Evolutionary conservation across 2,329 filamentous ascomycete genomes (phyloP), one percentile per base, ranked within the genome.

Genomic region (Exutisphaerella laricina): DNA sequence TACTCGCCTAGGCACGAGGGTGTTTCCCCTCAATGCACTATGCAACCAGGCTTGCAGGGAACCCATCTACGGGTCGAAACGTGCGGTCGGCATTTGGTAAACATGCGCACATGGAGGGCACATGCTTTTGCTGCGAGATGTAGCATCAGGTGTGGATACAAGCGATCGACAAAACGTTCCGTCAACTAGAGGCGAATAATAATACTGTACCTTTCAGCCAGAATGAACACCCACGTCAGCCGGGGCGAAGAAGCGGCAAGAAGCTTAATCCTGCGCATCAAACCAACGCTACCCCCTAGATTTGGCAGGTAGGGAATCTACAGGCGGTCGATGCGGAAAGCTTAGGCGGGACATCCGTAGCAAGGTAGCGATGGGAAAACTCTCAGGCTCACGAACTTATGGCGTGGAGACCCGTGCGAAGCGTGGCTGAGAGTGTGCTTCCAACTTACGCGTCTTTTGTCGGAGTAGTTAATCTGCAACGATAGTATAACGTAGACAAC

Each of bases 141-240:
- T 35, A 23, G 33, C 33, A 23, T 35, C 33, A 22, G 23, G 13
- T 22, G 33, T 35, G 33, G 33, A 35, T 35, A 20, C 18, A 6
- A 21, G n/a, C 16, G 33, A 20, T 14, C 17, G 16, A n/a, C 21
- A 2, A 13, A 21, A 21, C 33, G 33, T 20, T 20, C n/a, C n/a
- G n/a, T n/a, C n/a, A n/a, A n/a, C n/a, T n/a, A n/a, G n/a, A n/a
- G n/a, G n/a, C n/a, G n/a, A n/a, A n/a, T 35, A 17, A 35, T 17
- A 21, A n/a, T 17, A 9, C 33, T n/a, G 17, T 35, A 20, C 16
- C 21, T 17, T 20, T 35, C 20, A 35, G 33, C 17, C 33, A 21
- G 14, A 35, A 35, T 12, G 17, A 21, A 35, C 18, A 35, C 13
- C 33, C 33, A 14, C 20, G 33, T 35, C 20, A 23, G 33, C 33